phyloP scores from a whole-genome alignment of 208 protist genomes.

The Crithidia expoeki region DNA sequence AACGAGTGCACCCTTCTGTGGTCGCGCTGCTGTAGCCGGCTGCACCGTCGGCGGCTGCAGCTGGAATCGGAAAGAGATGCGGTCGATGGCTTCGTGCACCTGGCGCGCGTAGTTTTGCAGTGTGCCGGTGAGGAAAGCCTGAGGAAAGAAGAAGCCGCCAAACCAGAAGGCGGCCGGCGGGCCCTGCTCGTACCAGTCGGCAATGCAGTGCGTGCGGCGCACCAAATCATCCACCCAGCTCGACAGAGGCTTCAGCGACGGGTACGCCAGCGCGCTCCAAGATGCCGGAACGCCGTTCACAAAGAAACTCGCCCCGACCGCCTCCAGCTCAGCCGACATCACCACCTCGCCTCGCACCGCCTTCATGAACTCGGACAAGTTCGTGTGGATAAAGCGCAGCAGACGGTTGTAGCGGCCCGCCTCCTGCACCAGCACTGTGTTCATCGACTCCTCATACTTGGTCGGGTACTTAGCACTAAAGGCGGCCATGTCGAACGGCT shows the following conservation, averaged over 20 bases:
- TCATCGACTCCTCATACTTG: constrained; percentile 95
- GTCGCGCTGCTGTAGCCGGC: constrained; percentile 26
- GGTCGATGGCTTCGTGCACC: constrained; percentile 95
- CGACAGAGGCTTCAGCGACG: constrained; percentile 96
- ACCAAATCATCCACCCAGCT: constrained; percentile 97
- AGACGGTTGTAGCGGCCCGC: constrained; percentile 95
- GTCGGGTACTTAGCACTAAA: constrained; percentile 91
- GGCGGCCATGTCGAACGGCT: constrained; percentile 82
- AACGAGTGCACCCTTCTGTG: constrained; percentile 84
- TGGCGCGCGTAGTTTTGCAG: constrained; percentile 97
- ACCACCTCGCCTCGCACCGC: constrained; percentile 96
- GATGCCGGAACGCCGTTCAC: constrained; percentile 95
- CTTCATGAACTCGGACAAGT: constrained; percentile 93
- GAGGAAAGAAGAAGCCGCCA: constrained; percentile 98
- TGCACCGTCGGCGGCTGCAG: constrained; percentile 37
- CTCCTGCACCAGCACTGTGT: constrained; percentile 95
- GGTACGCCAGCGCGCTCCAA: constrained; percentile 92
- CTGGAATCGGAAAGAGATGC: constrained; percentile 94
- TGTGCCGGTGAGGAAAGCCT: constrained; percentile 96
- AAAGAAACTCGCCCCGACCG: constrained; percentile 94
- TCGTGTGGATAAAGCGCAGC: constrained; percentile 85
- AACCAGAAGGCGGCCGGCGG: constrained; percentile 94
- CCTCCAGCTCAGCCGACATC: constrained; percentile 96
- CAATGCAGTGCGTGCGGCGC: constrained; percentile 89
- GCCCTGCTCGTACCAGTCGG: constrained; percentile 88